These are phyloP conservation scores for Ambrosiella beaveri DNA, from an alignment of 2,329 filamentous ascomycete species.

Conservation along the genomic window DNA sequence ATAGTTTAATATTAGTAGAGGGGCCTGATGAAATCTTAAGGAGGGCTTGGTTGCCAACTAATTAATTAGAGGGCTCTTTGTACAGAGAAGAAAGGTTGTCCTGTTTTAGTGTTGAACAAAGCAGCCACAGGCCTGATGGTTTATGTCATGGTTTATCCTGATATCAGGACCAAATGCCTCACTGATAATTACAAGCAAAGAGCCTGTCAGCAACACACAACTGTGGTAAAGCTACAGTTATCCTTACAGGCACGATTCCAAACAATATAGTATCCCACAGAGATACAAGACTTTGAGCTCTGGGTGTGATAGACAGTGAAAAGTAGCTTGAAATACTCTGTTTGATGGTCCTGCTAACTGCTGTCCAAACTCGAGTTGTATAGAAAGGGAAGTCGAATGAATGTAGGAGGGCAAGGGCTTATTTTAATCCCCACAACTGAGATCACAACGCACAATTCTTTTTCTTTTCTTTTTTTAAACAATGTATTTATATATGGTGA, in stretches of 20 bases:
- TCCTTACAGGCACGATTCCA: too few relatives aligned
- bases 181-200: too few relatives aligned
- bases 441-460: conserved; percentile 2
- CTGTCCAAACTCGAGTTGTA: too few relatives aligned
- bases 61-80: too few relatives aligned
- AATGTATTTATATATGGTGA: neutral
- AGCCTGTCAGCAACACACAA: too few relatives aligned
- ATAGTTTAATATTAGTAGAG: neutral
- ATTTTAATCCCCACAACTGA: neutral
- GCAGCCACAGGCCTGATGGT: neutral
- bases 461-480: neutral
- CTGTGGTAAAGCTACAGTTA: too few relatives aligned
- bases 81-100: neutral
- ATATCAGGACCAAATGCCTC: too few relatives aligned
- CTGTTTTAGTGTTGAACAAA: neutral
- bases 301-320: too few relatives aligned
- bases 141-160: neutral
- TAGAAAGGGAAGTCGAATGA: neutral
- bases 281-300: too few relatives aligned
- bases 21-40: neutral
- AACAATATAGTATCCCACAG: too few relatives aligned
- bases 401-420: conserved; percentile 13
- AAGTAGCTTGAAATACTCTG: too few relatives aligned
- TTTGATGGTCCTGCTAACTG: too few relatives aligned
- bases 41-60: neutral